phyloP scores from a whole-genome alignment of 1,284 basidiomycete species.

The Ustilago shanxiensis region DNA sequence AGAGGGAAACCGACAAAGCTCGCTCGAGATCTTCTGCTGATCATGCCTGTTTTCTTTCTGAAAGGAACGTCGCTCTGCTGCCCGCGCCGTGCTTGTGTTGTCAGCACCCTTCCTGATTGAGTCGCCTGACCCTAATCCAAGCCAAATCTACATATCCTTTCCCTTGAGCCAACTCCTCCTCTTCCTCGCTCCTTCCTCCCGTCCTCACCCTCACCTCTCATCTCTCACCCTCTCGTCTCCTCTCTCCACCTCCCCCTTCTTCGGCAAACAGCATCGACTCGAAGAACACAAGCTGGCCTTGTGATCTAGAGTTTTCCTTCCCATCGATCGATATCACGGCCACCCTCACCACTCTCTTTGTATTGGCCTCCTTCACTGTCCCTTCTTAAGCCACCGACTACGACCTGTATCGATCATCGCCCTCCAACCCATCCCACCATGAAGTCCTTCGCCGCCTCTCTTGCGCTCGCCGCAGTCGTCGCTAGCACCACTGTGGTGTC shows the following conservation, averaged over 20 bases:
- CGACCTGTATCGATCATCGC: neutral
- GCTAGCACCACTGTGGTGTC: constrained; percentile 46
- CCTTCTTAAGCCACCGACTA: neutral
- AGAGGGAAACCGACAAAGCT: neutral
- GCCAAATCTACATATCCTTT: constrained; percentile 28
- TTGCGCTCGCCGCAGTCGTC: constrained; percentile 40
- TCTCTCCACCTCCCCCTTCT: neutral
- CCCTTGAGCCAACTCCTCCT: constrained; percentile 9
- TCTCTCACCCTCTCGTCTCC: constrained; percentile 1
- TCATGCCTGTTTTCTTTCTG: constrained; percentile 24
- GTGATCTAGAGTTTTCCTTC: constrained; percentile 11
- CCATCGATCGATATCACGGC: constrained; percentile 5
- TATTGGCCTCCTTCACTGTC: constrained; percentile 2
- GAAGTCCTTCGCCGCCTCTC: constrained; percentile 42
- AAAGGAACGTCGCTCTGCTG: constrained; percentile 34
- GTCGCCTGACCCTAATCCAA: neutral
- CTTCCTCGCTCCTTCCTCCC: too few species aligned
- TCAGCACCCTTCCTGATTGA: neutral
- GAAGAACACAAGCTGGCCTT: constrained; percentile 31
- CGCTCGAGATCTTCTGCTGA: constrained; percentile 8
- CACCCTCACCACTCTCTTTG: neutral
- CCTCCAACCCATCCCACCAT: constrained; percentile 16
- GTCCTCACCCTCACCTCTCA: neutral
- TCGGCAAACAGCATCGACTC: constrained; percentile 6
- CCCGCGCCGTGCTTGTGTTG: neutral